Percentiles rank a stretch among this genome's conserved stretches.
Evolutionary conservation across 75 land plant genomes (phyloP).

Genomic region (Picea sitchensis): DNA sequence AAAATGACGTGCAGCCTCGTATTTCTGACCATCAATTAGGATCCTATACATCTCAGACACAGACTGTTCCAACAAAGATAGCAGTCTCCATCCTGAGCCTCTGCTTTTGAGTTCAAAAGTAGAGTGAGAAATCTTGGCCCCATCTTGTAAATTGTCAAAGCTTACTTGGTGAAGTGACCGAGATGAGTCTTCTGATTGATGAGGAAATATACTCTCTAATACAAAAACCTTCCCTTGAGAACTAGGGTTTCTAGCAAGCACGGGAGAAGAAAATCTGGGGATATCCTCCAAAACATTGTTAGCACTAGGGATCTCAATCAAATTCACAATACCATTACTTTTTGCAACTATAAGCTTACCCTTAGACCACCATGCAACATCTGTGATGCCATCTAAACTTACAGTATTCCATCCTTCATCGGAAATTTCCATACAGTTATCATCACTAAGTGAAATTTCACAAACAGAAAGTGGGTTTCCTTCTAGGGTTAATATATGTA

Average conservation of each 20-base stretch:
- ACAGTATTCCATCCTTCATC: conserved; percentile 8
- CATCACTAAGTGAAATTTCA: conserved; percentile 11
- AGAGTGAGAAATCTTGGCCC: background rate
- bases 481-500: conserved; percentile 37
- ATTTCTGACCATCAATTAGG: conserved; percentile 45
- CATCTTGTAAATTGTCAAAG: background rate
- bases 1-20: conserved; percentile 58
- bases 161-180: background rate
- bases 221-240: conserved; percentile 46
- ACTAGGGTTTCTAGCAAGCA: conserved; percentile 30
- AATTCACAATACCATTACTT: conserved; percentile 29
- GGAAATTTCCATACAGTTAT: background rate
- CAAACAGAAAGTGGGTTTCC: conserved; percentile 22
- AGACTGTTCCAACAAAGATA: conserved; percentile 53
- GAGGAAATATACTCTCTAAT: conserved; percentile 31
- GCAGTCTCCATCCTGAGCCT: conserved; percentile 44
- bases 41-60: conserved; percentile 55
- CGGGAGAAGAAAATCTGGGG: conserved; percentile 31
- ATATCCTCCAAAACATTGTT: conserved; percentile 21
- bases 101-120: background rate
- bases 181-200: conserved; percentile 5
- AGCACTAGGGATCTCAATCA: conserved; percentile 37
- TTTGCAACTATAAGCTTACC: conserved; percentile 42
- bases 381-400: conserved; percentile 26
- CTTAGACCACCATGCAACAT: conserved; percentile 82